These are phyloP conservation scores for Lentinula boryana DNA, from an alignment of 768 basidiomycete species.

Conservation along the genomic window DNA sequence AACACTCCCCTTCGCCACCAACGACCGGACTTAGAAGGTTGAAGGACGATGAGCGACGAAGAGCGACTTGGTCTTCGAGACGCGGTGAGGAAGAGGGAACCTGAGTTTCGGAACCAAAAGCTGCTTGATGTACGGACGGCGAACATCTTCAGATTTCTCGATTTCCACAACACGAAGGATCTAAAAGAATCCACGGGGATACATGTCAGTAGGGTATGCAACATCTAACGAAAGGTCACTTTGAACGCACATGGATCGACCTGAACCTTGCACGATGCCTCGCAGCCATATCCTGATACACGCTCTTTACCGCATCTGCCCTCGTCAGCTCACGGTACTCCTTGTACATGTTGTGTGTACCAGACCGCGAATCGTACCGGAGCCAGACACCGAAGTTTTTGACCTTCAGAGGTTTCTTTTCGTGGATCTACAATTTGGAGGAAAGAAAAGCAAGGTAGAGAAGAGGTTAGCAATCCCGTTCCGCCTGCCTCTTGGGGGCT, in stretches of 20 bases:
- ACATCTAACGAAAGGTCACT: too few relatives aligned
- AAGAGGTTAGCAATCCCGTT: slow-evolving; percentile 43
- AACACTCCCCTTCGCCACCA: neutral
- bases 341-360: slow-evolving; percentile 99
- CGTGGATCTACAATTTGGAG: slow-evolving; percentile 68
- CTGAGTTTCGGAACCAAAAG: slow-evolving; percentile 84
- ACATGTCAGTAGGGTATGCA: neutral
- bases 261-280: slow-evolving; percentile 99
- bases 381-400: slow-evolving; percentile 99
- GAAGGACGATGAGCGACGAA: slow-evolving; percentile 75
- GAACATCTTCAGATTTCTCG: slow-evolving; percentile 84
- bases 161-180: slow-evolving; percentile 98
- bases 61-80: slow-evolving; percentile 69
- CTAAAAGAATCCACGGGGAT: slow-evolving; percentile 30
- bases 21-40: slow-evolving; percentile 48
- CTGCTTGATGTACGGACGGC: slow-evolving; percentile 98
- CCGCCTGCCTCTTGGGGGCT: slow-evolving; percentile 85
- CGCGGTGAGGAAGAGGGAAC: slow-evolving; percentile 95
- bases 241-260: slow-evolving; percentile 82
- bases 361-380: slow-evolving; percentile 98
- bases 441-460: slow-evolving; percentile 15
- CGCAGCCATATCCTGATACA: slow-evolving; percentile 99
- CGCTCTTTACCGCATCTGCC: slow-evolving; percentile 89
- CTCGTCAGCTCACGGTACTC: slow-evolving; percentile 95
- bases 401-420: slow-evolving; percentile 96